These are phyloP conservation scores for Physaria fendleri DNA, from an alignment of 345 rosid species.

Conservation along the genomic window DNA sequence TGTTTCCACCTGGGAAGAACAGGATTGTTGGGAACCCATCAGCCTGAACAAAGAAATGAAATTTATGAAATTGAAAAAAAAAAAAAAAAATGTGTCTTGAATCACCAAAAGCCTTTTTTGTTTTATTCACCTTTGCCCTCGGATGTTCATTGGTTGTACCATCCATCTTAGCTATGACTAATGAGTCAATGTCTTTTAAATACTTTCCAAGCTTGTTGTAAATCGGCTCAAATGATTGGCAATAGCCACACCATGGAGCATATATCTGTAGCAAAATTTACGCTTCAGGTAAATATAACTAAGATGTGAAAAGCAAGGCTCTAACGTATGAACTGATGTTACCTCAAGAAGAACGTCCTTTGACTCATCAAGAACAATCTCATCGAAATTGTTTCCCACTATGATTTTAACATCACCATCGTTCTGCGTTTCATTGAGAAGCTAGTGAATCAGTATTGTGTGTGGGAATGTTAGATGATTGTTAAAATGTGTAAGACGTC, in stretches of 20 bases:
- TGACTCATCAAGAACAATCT: constrained; percentile 91
- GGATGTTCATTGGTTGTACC: constrained; percentile 99
- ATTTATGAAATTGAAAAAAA: constrained; percentile 6
- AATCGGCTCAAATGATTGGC: constrained; percentile 87
- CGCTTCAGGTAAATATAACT: background rate
- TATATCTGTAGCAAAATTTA: constrained; percentile 49
- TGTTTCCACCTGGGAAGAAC: constrained; percentile 98
- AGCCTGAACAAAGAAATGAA: constrained; percentile 44
- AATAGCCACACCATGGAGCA: constrained; percentile 99
- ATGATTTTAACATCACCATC: constrained; percentile 89
- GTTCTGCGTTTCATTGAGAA: constrained; percentile 43
- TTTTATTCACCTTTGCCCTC: constrained; percentile 68
- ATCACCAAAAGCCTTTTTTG: background rate
- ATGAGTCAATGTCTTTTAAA: constrained; percentile 65
- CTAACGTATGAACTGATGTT: constrained; percentile 6
- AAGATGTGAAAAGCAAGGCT: background rate
- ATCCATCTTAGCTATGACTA: constrained; percentile 96
- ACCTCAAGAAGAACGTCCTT: constrained; percentile 99
- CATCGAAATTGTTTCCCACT: constrained; percentile 87
- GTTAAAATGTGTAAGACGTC: constrained; percentile 17
- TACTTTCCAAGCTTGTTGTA: constrained; percentile 91
- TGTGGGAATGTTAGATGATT: background rate
- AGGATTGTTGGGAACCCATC: constrained; percentile 95
- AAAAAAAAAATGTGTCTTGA: background rate
- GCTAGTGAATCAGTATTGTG: constrained; percentile 15